phyloP scores from a whole-genome alignment of 106 monocot species.

The Amphibolis antarctica region DNA sequence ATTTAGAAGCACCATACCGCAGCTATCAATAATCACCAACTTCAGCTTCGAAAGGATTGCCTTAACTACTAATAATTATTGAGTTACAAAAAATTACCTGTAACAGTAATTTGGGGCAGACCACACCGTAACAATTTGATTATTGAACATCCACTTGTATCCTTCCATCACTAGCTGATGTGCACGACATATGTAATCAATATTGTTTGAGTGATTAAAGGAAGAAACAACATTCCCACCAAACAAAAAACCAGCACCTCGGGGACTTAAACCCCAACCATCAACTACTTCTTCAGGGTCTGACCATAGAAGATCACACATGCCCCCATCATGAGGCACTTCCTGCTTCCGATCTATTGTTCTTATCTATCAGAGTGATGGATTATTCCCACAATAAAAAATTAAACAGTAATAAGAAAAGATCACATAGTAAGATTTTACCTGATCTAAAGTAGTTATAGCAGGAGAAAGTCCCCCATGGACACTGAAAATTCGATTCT shows the following conservation, averaged over 20 bases:
- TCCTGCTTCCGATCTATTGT: constrained; percentile 96
- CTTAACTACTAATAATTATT: background rate
- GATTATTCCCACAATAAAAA: background rate
- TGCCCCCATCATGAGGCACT: constrained; percentile 96
- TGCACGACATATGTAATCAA: constrained; percentile 96
- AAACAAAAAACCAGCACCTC: constrained; percentile 90
- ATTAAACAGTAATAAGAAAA: background rate
- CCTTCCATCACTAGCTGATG: constrained; percentile 99
- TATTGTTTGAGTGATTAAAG: constrained; percentile 85
- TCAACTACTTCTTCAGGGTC: constrained; percentile 97
- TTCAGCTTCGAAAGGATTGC: background rate
- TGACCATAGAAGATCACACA: constrained; percentile 99
- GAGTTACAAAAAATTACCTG: constrained; percentile 23
- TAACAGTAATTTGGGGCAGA: constrained; percentile 99
- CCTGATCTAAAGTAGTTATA: constrained; percentile 87
- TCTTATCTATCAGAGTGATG: constrained; percentile 52
- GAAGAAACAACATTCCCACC: constrained; percentile 72
- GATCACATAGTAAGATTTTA: constrained; percentile 5
- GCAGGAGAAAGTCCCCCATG: constrained; percentile 94
- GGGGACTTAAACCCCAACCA: constrained; percentile 93
- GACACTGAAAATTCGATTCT: constrained; percentile 86
- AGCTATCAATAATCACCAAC: background rate
- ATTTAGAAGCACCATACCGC: too few relatives aligned
- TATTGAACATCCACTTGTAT: constrained; percentile 98
- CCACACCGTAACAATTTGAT: constrained; percentile 98